Evolutionary conservation across 768 basidiomycete species (phyloP).

Genomic region (Pleurotus eryngii): DNA sequence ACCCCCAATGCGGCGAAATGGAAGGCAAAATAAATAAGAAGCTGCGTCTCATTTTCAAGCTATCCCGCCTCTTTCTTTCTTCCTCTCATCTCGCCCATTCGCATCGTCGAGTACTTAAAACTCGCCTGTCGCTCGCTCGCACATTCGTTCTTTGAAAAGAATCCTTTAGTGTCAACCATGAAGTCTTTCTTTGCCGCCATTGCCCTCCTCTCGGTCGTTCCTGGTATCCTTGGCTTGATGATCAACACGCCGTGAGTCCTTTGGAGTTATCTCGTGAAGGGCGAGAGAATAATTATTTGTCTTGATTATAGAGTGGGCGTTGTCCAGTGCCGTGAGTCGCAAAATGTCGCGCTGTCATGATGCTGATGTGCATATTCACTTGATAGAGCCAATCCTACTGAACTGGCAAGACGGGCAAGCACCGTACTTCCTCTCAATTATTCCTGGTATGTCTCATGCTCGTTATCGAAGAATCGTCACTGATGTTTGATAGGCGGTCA

Average conservation of each 20-base stretch:
- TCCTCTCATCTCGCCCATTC: neutral
- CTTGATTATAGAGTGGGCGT: constrained; percentile 28
- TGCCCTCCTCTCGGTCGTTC: constrained; percentile 34
- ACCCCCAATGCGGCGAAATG: neutral
- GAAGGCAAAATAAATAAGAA: neutral
- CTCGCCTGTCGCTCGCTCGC: neutral
- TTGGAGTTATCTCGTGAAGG: neutral
- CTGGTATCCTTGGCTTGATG: constrained; percentile 40
- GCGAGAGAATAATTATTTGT: too few relatives aligned
- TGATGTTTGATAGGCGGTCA: constrained; percentile 44
- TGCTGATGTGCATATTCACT: neutral
- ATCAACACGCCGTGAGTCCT: constrained; percentile 67
- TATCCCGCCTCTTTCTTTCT: neutral
- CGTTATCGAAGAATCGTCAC: too few relatives aligned
- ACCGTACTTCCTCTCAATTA: constrained; percentile 58
- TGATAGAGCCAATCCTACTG: constrained; percentile 56
- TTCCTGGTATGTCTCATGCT: constrained; percentile 49
- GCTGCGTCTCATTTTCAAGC: neutral
- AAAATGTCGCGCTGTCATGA: neutral
- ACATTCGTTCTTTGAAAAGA: constrained; percentile 8
- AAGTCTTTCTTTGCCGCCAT: constrained; percentile 31
- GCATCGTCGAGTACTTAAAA: neutral
- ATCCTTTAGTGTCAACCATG: constrained; percentile 22
- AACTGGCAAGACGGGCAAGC: constrained; percentile 46
- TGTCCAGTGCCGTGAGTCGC: constrained; percentile 49